phyloP scores from a whole-genome alignment of 352 stramenopile genomes.

The Phytophthora quininea region DNA sequence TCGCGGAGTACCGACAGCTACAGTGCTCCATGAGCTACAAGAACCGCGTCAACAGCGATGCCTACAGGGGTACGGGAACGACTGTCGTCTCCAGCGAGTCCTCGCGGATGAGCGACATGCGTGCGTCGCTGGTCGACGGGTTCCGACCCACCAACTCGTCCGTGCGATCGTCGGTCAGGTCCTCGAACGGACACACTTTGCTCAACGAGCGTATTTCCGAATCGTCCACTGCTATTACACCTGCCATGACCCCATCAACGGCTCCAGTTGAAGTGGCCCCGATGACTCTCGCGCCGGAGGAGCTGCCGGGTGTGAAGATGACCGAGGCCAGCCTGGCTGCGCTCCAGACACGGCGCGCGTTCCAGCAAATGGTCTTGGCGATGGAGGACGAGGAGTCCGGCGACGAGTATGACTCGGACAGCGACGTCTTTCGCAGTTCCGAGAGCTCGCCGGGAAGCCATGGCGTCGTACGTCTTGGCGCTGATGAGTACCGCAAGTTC shows the following conservation, averaged over 20 bases:
- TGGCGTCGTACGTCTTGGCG: slow-evolving; percentile 57
- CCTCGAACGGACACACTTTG: slow-evolving; percentile 29
- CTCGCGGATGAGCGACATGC: slow-evolving; percentile 40
- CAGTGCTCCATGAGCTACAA: slow-evolving; percentile 89
- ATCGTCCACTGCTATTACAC: slow-evolving; percentile 30
- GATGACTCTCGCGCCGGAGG: background rate
- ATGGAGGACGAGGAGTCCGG: slow-evolving; percentile 79
- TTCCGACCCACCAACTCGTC: slow-evolving; percentile 35
- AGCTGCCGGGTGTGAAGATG: slow-evolving; percentile 34
- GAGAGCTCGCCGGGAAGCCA: slow-evolving; percentile 34
- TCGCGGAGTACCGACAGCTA: slow-evolving; percentile 79
- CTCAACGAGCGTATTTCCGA: slow-evolving; percentile 39
- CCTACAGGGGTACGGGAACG: slow-evolving; percentile 29
- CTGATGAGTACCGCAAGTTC: slow-evolving; percentile 84
- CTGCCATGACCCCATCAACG: background rate
- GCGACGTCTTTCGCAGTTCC: slow-evolving; percentile 27
- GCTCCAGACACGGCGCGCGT: slow-evolving; percentile 77
- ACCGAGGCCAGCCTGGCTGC: slow-evolving; percentile 72
- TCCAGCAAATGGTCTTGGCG: slow-evolving; percentile 87
- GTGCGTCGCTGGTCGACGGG: slow-evolving; percentile 32
- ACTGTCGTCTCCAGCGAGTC: slow-evolving; percentile 32
- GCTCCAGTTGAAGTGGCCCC: background rate
- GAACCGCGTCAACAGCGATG: slow-evolving; percentile 60
- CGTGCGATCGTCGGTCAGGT: slow-evolving; percentile 25
- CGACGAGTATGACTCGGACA: slow-evolving; percentile 68